phyloP scores from a whole-genome alignment of 345 rosid species.

The Tarenaya hassleriana region DNA sequence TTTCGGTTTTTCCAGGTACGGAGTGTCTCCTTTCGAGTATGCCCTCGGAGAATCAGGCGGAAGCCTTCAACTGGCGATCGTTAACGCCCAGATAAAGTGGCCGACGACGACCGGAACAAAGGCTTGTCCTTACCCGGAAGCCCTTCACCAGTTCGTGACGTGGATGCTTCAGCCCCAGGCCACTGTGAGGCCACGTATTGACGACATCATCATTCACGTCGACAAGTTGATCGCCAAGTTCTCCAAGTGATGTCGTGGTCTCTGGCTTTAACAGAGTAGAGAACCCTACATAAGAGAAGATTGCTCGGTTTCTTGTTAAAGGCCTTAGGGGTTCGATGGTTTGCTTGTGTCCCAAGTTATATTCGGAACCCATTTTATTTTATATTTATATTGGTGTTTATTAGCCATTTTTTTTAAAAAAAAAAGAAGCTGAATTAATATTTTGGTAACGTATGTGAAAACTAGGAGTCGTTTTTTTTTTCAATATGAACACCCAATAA shows the following conservation, averaged over 20 bases:
- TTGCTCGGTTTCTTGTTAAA: neutral
- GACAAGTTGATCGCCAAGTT: conserved; percentile 88
- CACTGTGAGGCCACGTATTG: conserved; percentile 78
- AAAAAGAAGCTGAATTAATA: too few relatives aligned
- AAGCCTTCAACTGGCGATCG: conserved; percentile 83
- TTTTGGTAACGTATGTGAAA: too few relatives aligned
- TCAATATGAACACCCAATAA: too few relatives aligned
- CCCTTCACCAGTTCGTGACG: conserved; percentile 80
- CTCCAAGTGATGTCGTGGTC: conserved; percentile 29
- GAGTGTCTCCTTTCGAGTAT: conserved; percentile 91
- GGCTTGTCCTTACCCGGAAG: conserved; percentile 66
- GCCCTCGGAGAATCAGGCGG: conserved; percentile 98
- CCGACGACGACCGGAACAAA: conserved; percentile 82
- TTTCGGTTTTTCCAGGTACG: too few relatives aligned
- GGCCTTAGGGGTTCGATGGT: too few relatives aligned
- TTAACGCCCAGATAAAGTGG: conserved; percentile 97
- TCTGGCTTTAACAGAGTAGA: conserved; percentile 5
- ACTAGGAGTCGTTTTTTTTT: too few relatives aligned
- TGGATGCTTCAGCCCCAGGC: conserved; percentile 99
- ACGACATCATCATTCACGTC: conserved; percentile 82
- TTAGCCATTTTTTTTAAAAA: too few relatives aligned
- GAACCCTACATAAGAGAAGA: neutral
- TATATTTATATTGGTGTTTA: too few relatives aligned
- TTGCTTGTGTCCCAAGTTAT: too few relatives aligned
- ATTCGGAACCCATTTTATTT: too few relatives aligned